phyloP scores from a whole-genome alignment of 805 yeast genomes.

The Yarrowia bubula region DNA sequence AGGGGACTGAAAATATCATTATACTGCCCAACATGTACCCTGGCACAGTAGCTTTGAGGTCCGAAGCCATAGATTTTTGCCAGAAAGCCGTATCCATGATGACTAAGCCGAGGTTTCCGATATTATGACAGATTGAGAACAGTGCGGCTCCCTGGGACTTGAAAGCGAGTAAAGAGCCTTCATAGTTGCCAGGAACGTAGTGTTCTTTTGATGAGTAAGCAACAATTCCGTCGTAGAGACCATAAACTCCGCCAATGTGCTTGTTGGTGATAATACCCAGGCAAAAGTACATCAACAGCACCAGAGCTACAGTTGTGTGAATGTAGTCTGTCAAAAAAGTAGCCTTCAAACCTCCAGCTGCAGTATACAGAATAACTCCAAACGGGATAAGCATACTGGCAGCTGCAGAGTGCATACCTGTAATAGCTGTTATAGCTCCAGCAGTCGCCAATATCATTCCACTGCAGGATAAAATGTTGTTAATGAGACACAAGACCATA shows the following conservation, averaged over 20 bases:
- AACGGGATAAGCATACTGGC: slow-evolving; percentile 49
- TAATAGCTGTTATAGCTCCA: slow-evolving; percentile 44
- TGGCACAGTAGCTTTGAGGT: slow-evolving; percentile 43
- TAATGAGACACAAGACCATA: slow-evolving; percentile 28
- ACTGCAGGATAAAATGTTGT: slow-evolving; percentile 38
- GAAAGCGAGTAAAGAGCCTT: slow-evolving; percentile 49
- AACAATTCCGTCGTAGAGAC: slow-evolving; percentile 45
- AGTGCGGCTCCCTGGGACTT: slow-evolving; percentile 30
- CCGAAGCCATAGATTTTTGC: slow-evolving; percentile 47
- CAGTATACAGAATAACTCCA: slow-evolving; percentile 51
- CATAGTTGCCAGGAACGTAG: slow-evolving; percentile 32
- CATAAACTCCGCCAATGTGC: slow-evolving; percentile 47
- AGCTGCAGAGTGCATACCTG: slow-evolving; percentile 51
- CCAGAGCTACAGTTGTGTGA: slow-evolving; percentile 45
- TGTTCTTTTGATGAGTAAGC: slow-evolving; percentile 42
- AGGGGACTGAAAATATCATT: slow-evolving; percentile 48
- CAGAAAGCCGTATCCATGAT: slow-evolving; percentile 40
- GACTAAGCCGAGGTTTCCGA: slow-evolving; percentile 31
- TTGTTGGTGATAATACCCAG: slow-evolving; percentile 42
- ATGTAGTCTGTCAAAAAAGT: slow-evolving; percentile 55
- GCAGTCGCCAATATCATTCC: slow-evolving; percentile 48
- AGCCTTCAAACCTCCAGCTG: slow-evolving; percentile 52
- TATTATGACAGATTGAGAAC: slow-evolving; percentile 29
- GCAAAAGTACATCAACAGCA: slow-evolving; percentile 34
- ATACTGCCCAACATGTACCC: slow-evolving; percentile 48